Base-by-base conservation (phyloP, 495 filamentous ascomycete species). In the Cladorrhinum samala region DNA sequence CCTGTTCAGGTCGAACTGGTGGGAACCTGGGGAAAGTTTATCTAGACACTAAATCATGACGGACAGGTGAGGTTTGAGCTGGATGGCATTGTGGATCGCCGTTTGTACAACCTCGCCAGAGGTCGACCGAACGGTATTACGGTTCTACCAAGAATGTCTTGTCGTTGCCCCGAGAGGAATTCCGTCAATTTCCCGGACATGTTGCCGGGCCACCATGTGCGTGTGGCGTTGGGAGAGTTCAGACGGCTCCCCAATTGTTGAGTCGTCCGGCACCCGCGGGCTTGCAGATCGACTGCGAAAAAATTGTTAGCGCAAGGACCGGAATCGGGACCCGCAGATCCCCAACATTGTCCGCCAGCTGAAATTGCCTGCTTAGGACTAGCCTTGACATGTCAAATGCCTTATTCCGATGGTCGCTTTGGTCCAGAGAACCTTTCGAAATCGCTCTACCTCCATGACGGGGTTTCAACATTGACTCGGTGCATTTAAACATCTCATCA, bases 311-410 rank as follows among this genome's bases (percentile, higher is more conserved):
- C 50, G 62, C 63, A 55, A 47, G 57, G 52, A 37, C 46, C 55
- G 44, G 52, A 54, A 21, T 51, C 36, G 56, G n/a, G 63, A 63
- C 66, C 65, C 68, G 68, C 68, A 71, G 61, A 68, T 71, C 68
- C 68, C 68, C 68, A 71, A 71, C 68, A 66, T 68, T 69, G 64
- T 64, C 68, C 68, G 68, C 53, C 33, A 30, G 23, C 24, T 11
- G 27, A 40, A 39, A 47, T 14, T 16, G 20, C 18, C 45, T 18
- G 20, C 46, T 54, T 50, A 44, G 44, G 49, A 30, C 25, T 40
- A 55, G 52, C 9, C 37, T 19, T 54, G 7, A 25, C 2, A 21
- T 27, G n/a, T n/a, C n/a, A n/a, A n/a, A n/a, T n/a, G n/a, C n/a
- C n/a, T n/a, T n/a, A n/a, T n/a, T n/a, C n/a, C n/a, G n/a, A n/a